Conservation (phyloP, 2,329 filamentous ascomycete species). For the Trichophyton rubrum region DNA sequence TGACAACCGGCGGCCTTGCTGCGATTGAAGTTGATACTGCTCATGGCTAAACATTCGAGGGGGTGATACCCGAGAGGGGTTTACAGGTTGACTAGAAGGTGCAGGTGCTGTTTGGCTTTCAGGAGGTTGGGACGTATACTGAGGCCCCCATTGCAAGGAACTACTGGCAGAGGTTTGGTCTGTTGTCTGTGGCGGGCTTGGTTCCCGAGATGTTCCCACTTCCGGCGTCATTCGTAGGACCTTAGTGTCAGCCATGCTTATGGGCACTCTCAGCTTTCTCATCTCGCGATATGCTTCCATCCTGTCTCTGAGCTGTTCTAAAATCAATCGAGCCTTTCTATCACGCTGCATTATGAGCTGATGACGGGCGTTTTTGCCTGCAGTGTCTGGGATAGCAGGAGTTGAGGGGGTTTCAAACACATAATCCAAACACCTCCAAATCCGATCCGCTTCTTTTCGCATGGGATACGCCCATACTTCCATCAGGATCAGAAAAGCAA, state of each 20-base stretch:
- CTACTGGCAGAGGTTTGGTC: background rate
- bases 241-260: conserved; percentile 11
- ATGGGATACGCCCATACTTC: conserved; percentile 52
- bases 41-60: conserved; percentile 2
- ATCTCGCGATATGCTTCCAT: conserved; percentile 21
- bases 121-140: background rate
- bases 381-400: conserved; percentile 28
- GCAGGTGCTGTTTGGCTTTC: background rate
- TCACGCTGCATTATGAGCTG: conserved; percentile 26
- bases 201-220: background rate
- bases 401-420: conserved; percentile 49
- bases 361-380: conserved; percentile 7
- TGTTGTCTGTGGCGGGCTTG: background rate
- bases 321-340: conserved; percentile 48
- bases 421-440: conserved; percentile 61
- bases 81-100: background rate
- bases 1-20: background rate
- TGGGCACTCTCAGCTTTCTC: conserved; percentile 19
- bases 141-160: background rate
- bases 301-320: conserved; percentile 47
- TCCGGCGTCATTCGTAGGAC: background rate
- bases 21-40: background rate
- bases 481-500: conserved; percentile 54
- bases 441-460: conserved; percentile 48
- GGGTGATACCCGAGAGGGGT: background rate